Evolutionary conservation across 2,329 filamentous ascomycete genomes (phyloP).

Genomic region (Coniochaeta sp.): DNA sequence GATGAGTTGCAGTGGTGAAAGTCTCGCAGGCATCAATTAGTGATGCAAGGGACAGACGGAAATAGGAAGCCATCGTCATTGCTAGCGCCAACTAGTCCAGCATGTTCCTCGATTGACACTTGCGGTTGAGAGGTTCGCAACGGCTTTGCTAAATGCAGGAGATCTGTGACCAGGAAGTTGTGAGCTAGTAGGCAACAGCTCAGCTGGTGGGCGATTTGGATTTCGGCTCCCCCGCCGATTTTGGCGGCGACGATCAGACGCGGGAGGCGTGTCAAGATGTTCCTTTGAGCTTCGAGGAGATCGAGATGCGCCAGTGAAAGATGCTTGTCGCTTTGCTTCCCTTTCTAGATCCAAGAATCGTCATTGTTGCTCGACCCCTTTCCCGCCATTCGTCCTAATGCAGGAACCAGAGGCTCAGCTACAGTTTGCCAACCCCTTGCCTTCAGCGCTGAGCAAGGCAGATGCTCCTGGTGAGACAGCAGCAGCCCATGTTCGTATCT

Average conservation of each 20-base stretch:
- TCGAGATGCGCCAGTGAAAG: too few species aligned
- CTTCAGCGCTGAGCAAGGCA: neutral
- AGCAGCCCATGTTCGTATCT: too few species aligned
- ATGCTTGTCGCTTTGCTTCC: too few species aligned
- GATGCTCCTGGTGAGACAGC: too few species aligned
- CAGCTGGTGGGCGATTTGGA: neutral
- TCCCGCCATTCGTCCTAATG: too few species aligned
- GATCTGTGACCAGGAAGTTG: neutral
- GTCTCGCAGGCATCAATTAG: neutral
- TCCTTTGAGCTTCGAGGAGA: neutral
- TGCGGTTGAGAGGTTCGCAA: too few species aligned
- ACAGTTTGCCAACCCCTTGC: neutral
- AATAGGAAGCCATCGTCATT: neutral
- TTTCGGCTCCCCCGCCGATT: neutral
- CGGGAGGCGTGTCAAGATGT: slow-evolving; percentile 9
- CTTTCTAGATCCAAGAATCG: too few species aligned
- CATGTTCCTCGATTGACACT: too few species aligned
- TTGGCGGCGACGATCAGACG: slow-evolving; percentile 13
- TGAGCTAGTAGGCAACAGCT: neutral
- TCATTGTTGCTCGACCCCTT: too few species aligned
- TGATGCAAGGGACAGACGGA: neutral
- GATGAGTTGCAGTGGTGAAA: neutral
- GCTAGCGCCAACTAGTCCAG: neutral
- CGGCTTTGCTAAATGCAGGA: neutral
- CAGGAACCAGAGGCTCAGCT: neutral